Percentiles rank a stretch among this genome's conserved stretches.
Conservation (phyloP, 345 rosid genomes). For the Arabis alpina region DNA sequence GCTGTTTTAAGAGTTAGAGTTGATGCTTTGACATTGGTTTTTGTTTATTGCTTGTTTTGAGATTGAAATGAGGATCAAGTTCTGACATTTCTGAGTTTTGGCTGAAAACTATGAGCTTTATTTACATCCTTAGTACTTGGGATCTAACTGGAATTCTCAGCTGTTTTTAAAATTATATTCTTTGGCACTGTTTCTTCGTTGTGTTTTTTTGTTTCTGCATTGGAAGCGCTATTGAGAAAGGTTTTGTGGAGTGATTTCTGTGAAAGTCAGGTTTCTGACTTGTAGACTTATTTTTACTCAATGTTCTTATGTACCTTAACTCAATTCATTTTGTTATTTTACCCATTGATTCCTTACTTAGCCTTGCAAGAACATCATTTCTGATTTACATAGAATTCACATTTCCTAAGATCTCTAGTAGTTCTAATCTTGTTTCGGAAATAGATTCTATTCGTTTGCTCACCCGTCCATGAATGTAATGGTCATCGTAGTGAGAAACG, state of each 20-base stretch:
- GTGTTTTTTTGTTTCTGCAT: not conserved
- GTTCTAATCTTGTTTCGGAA: not conserved
- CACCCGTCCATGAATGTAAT: not conserved
- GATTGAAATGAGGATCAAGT: constrained; percentile 14
- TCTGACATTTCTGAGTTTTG: constrained; percentile 7
- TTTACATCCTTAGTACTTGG: not conserved
- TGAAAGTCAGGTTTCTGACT: constrained; percentile 11
- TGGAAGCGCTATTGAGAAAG: not conserved
- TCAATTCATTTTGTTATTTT: constrained; percentile 6
- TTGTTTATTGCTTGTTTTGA: not conserved
- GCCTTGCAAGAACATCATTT: not conserved
- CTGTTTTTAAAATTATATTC: too few species aligned
- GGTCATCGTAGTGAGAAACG: constrained; percentile 2
- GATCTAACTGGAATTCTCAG: not conserved
- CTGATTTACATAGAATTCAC: not conserved
- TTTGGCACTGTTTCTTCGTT: not conserved
- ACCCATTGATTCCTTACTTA: not conserved
- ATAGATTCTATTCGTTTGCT: not conserved
- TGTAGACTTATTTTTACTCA: not conserved
- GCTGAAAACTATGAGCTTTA: not conserved
- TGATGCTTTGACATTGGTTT: not conserved
- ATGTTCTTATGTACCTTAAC: constrained; percentile 3
- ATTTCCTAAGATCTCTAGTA: not conserved
- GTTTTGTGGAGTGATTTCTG: constrained; percentile 1
- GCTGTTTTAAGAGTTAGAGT: not conserved